phyloP scores from a whole-genome alignment of 257 asterid genomes.

The Capsicum rhomboideum region DNA sequence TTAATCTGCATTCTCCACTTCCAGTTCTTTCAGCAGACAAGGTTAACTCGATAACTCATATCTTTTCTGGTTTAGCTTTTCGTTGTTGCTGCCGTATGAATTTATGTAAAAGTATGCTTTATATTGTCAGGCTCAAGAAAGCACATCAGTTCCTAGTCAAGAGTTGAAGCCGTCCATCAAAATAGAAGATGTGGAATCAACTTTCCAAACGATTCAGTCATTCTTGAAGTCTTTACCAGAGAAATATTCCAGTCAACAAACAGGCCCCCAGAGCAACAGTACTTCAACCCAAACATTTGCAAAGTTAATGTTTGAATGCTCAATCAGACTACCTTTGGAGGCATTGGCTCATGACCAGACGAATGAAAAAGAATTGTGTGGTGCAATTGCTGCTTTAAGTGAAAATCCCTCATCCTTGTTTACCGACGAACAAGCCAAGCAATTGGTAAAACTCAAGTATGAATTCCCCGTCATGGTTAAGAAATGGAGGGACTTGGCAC shows the following conservation, averaged over 20 bases:
- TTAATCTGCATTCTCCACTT: background rate
- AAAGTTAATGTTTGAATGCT: background rate
- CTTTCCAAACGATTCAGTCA: background rate
- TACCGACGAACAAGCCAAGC: background rate
- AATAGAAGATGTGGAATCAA: slow-evolving; percentile 2
- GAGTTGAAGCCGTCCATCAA: background rate
- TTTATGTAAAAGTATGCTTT: background rate
- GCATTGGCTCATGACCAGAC: background rate
- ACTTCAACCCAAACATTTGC: background rate
- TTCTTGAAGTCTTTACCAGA: slow-evolving; percentile 5
- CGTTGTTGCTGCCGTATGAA: background rate
- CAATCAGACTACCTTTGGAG: background rate
- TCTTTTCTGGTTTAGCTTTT: background rate
- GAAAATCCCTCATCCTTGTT: background rate
- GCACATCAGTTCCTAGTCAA: background rate
- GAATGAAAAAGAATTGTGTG: slow-evolving; percentile 1
- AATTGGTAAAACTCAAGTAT: background rate
- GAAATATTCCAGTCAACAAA: background rate
- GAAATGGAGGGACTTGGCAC: slow-evolving; percentile 4
- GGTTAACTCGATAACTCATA: background rate
- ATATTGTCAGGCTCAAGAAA: background rate
- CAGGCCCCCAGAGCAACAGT: background rate
- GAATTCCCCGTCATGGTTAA: slow-evolving; percentile 2
- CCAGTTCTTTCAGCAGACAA: background rate
- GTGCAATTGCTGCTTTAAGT: background rate